Evolutionary conservation across 164 flowering plant species (phyloP).

Genomic region (Amborella trichopoda): DNA sequence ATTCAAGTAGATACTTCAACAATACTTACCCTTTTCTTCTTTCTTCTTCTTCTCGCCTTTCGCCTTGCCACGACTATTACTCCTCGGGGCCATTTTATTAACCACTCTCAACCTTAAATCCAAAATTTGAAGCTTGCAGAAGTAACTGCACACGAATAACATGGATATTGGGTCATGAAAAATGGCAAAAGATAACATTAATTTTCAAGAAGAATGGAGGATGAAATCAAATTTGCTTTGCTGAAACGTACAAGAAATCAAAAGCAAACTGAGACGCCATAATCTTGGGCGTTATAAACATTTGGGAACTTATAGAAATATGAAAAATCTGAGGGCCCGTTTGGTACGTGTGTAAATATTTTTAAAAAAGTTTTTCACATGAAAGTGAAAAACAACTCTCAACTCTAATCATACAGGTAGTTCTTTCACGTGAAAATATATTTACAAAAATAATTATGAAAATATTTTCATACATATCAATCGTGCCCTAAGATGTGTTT

Average conservation of each 20-base stretch:
- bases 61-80: constrained; percentile 61
- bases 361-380: no score
- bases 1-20: neutral
- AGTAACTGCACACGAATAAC: neutral
- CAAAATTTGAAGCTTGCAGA: constrained; percentile 3
- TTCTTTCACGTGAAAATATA: no score
- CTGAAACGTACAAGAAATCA: neutral
- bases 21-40: constrained; percentile 90
- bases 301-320: no score
- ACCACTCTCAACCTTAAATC: constrained; percentile 2
- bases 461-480: no score
- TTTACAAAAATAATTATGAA: no score
- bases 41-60: constrained; percentile 91
- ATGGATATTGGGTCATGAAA: neutral
- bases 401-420: no score
- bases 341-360: no score
- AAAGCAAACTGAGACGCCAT: neutral
- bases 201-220: neutral
- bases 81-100: constrained; percentile 65
- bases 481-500: no score
- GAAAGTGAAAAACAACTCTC: no score
- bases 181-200: neutral
- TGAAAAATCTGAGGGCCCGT: no score
- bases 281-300: no score
- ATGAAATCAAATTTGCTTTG: neutral